Evolutionary conservation across 352 stramenopile genomes (phyloP), one percentile per base, ranked within the genome.

Genomic region (Phytophthora sansomeana): DNA sequence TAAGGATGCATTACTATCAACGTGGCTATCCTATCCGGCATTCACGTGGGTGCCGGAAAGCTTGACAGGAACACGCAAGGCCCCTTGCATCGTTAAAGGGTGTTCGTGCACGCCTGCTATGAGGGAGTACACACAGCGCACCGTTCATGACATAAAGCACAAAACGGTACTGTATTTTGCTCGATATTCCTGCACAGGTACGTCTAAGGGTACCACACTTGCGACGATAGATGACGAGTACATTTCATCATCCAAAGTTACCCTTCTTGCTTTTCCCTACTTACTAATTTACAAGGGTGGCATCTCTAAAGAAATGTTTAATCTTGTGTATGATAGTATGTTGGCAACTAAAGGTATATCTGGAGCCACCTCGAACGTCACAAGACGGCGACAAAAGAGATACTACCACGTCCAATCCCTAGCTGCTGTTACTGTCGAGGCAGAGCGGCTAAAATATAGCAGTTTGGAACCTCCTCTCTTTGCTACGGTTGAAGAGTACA

Each of bases 251-350:
- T 36, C 21, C 6, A 52, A 52, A 10, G 16, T 16, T 5, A 24
- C 16, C 2, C 44, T 52, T 21, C 28, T 52, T 14, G 28, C 24
- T 5, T 52, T 52, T 52, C 44, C 44, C 28, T 52, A 52, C 39
- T 52, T 52, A 17, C 32, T 49, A 39, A 49, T 38, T 1, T 58
- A 58, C 35, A 48, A 49, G 17, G 6, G 17, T 36, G 50, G 19
- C 21, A 21, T 58, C 6, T 58, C 50, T 17, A 9, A 16, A 36
- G 29, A 24, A 16, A 47, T 48, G 14, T 58, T 49, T 58, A 10
- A 58, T 49, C 9, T 58, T 38, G 51, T 58, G 21, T 58, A 48
- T 49, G 51, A 58, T 13, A 58, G 35, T n/a, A 58, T 58, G 51
- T 38, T 49, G 24, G 30, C 38, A 9, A 58, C 51, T 0, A 47